These are phyloP conservation scores for Vigna trinervia DNA, from an alignment of 306 rosid species.

Conservation along the genomic window DNA sequence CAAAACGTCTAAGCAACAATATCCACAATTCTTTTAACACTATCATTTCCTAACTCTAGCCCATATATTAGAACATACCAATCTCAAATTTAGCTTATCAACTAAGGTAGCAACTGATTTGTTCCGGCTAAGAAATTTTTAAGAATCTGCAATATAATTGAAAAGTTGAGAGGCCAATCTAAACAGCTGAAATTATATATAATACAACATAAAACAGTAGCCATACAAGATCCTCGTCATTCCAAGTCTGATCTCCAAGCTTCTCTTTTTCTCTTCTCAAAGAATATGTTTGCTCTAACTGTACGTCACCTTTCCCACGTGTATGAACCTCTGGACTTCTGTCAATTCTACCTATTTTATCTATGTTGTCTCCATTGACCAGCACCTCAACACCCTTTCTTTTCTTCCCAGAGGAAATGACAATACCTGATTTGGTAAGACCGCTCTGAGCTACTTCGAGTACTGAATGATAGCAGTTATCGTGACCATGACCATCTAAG, in stretches of 20 bases:
- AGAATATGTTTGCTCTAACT: conserved; percentile 46
- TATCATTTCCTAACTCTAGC: conserved; percentile 32
- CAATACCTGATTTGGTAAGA: conserved; percentile 41
- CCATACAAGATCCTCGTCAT: conserved; percentile 73
- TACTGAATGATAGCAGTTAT: conserved; percentile 41
- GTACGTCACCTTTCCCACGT: conserved; percentile 48
- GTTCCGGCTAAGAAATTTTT: conserved; percentile 56
- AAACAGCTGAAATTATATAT: conserved; percentile 37
- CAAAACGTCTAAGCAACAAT: neutral
- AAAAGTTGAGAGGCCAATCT: conserved; percentile 29
- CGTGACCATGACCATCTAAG: conserved; percentile 35
- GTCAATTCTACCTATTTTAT: conserved; percentile 44
- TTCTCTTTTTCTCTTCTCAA: conserved; percentile 49
- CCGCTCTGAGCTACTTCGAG: conserved; percentile 49
- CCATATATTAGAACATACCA: conserved; percentile 52
- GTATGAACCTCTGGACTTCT: conserved; percentile 51
- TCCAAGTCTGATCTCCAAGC: conserved; percentile 49
- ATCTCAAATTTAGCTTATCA: conserved; percentile 60
- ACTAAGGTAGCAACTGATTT: conserved; percentile 62
- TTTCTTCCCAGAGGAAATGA: conserved; percentile 63
- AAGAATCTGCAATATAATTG: conserved; percentile 64
- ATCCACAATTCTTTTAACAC: conserved; percentile 3
- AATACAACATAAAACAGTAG: conserved; percentile 34
- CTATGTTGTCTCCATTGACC: conserved; percentile 48
- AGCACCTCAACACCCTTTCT: conserved; percentile 53